Percentiles rank a stretch among this genome's conserved stretches.
These are phyloP conservation scores for Kwoniella newhampshirensis DNA, from an alignment of 768 basidiomycete species.

Conservation along the genomic window DNA sequence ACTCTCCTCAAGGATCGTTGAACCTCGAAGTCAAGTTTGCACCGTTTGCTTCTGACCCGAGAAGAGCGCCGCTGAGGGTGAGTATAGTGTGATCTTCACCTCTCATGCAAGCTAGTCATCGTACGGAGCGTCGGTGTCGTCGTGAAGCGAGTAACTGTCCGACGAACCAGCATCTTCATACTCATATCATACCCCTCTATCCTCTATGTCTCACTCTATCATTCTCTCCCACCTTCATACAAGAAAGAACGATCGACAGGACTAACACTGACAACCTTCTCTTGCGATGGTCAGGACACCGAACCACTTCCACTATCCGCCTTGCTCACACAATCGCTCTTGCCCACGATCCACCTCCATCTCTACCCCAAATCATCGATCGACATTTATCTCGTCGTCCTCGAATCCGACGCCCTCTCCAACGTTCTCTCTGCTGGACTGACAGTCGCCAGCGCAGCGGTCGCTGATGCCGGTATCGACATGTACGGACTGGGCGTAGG, in stretches of 20 bases:
- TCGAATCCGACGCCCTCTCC: conserved; percentile 90
- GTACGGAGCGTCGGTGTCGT: background rate
- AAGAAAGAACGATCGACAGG: too few species aligned
- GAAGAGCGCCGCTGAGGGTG: conserved; percentile 84
- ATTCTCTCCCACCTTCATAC: too few species aligned
- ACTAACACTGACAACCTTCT: background rate
- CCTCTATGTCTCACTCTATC: conserved; percentile 1
- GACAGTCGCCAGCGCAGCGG: conserved; percentile 82
- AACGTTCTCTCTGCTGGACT: conserved; percentile 81
- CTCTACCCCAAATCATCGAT: conserved; percentile 90
- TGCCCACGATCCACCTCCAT: conserved; percentile 80
- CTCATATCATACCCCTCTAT: background rate
- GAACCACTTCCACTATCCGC: conserved; percentile 84
- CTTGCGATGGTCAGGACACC: conserved; percentile 62
- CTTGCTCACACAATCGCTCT: conserved; percentile 74
- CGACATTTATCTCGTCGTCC: conserved; percentile 83
- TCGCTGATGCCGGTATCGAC: conserved; percentile 83
- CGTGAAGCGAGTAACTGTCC: background rate
- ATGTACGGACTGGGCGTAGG: conserved; percentile 81
- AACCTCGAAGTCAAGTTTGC: conserved; percentile 97
- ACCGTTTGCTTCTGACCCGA: conserved; percentile 77
- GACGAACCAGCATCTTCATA: background rate
- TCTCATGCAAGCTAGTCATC: too few species aligned
- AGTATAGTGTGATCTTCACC: conserved; percentile 50
- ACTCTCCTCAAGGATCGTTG: conserved; percentile 69